Evolutionary conservation across 2,329 filamentous ascomycete species (phyloP).

Genomic region (Talaromyces sp.): DNA sequence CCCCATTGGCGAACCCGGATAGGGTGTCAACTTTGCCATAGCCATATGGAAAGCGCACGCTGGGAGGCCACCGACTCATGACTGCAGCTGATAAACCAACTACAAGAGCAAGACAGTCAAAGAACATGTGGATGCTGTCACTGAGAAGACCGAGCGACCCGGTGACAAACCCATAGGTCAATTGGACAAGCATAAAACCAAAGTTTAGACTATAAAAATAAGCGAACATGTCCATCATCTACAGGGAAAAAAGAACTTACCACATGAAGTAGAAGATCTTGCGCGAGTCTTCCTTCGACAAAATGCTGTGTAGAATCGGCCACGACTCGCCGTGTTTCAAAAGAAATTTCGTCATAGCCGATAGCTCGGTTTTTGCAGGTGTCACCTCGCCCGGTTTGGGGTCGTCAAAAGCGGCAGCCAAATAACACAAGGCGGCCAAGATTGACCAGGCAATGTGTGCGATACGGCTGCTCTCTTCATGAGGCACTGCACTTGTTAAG

Average conservation of each 20-base stretch:
- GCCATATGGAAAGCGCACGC: constrained; percentile 83
- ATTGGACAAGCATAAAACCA: constrained; percentile 88
- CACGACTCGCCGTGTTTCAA: constrained; percentile 66
- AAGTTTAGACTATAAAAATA: constrained; percentile 71
- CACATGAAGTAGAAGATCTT: constrained; percentile 96
- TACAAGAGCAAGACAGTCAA: constrained; percentile 88
- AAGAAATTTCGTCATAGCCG: constrained; percentile 67
- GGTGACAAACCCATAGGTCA: constrained; percentile 88
- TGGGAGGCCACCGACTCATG: constrained; percentile 94
- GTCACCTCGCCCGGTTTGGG: constrained; percentile 29
- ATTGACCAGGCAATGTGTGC: constrained; percentile 28
- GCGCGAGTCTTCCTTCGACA: constrained; percentile 87
- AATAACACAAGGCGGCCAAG: constrained; percentile 30
- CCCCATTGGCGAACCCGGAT: constrained; percentile 92
- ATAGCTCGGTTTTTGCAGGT: constrained; percentile 49
- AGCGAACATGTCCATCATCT: constrained; percentile 18
- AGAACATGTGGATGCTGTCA: constrained; percentile 99
- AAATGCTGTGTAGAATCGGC: constrained; percentile 78
- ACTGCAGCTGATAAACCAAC: constrained; percentile 90
- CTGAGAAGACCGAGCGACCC: constrained; percentile 93
- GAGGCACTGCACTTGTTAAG: constrained; percentile 30
- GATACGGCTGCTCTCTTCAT: constrained; percentile 26
- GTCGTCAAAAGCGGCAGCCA: constrained; percentile 34
- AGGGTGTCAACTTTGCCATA: constrained; percentile 96
- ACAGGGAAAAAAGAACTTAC: constrained; percentile 49